Evolutionary conservation across 345 rosid species (phyloP), one percentile per base, ranked within the genome.

Genomic region (Eucalyptus brandiana): DNA sequence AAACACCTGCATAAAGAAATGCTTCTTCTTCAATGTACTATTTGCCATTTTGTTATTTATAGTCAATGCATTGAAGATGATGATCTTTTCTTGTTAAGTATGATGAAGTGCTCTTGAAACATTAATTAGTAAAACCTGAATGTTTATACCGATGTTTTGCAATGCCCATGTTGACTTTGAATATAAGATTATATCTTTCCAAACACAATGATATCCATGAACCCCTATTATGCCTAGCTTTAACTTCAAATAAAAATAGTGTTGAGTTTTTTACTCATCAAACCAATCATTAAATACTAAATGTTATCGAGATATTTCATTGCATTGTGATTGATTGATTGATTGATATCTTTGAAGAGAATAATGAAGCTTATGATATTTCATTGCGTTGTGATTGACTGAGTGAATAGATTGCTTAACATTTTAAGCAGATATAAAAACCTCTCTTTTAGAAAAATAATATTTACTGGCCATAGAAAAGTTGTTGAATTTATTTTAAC

Each of bases 11-110:
- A 11, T 6, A 76, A 21, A 40, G 47, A 76, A 72, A 37, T 18
- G 13, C 6, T 21, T 76, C 0, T 76, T 0, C 24, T 76, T 76
- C 9, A 6, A 76, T 40, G 2, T 76, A 11, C 45, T 0, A 6
- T 76, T 21, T 76, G 45, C 15, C 30, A 6, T 76, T 76, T 3
- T 72, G 23, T 37, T 37, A 11, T 40, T 28, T 72, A 34, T 69
- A 72, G 26, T 37, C 47, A 37, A 72, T 72, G 47, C 45, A 11
- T 6, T 5, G 47, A 76, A 42, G 30, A 40, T 76, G 30, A 37
- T 1, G 2, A 76, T 76, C 3, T 12, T 40, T 76, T 21, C 45
- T n/a, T n/a, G n/a, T n/a, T n/a, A 19, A 37, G 47, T 76, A 21
- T 37, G 47, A 37, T 76, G 28, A 37, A 76, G 15, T 37, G 83